phyloP scores from a whole-genome alignment of 2,329 filamentous ascomycete genomes.

The Colletotrichum cordylinicola region DNA sequence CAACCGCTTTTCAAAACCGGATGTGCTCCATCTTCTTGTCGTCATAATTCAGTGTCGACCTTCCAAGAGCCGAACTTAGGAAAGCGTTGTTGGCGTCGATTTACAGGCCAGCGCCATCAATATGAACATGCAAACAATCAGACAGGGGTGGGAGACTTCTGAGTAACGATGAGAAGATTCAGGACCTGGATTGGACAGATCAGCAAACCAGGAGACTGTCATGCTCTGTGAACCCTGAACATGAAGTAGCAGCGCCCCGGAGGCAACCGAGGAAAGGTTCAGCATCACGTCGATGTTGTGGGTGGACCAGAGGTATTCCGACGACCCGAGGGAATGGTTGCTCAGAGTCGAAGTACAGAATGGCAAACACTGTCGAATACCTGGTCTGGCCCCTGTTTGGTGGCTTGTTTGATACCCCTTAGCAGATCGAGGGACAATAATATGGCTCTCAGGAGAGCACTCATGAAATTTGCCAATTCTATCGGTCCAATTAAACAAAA shows the following conservation, averaged over 20 bases:
- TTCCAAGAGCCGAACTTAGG: background rate
- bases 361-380: background rate
- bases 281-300: background rate
- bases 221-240: background rate
- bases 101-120: background rate
- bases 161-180: background rate
- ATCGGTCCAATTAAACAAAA: background rate
- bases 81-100: background rate
- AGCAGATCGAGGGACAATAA: background rate
- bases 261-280: background rate
- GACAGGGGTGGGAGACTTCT: background rate
- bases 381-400: background rate
- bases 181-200: background rate
- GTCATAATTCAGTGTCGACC: no score
- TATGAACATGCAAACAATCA: background rate
- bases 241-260: background rate
- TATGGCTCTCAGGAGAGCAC: background rate
- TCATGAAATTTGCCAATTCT: background rate
- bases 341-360: background rate
- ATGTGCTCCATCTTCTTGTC: no score
- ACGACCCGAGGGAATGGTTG: background rate
- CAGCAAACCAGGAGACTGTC: no score
- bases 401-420: background rate
- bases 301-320: accelerated
- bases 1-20: no score